phyloP scores from a whole-genome alignment of 192 early-diverging fungal species.

The Coemansia sp. region DNA sequence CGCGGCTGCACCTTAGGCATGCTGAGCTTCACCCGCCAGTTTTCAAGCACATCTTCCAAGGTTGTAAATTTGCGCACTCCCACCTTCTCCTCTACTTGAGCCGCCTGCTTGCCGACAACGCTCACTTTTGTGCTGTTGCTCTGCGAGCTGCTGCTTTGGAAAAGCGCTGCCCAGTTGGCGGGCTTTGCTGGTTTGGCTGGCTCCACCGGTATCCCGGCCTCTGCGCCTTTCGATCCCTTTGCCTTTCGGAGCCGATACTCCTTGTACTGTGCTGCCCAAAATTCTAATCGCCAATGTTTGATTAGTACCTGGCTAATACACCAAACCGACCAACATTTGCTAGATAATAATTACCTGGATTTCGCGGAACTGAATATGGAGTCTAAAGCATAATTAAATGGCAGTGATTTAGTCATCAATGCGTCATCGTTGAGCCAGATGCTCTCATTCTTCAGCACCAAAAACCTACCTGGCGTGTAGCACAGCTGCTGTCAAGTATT shows the following conservation, averaged over 20 bases:
- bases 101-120: slow-evolving; percentile 1
- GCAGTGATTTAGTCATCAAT: background rate
- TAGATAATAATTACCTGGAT: slow-evolving; percentile 30
- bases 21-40: slow-evolving; percentile 22
- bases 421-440: no score
- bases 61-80: slow-evolving; percentile 21
- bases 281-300: slow-evolving; percentile 9
- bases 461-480: background rate
- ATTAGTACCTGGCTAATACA: background rate
- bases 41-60: slow-evolving; percentile 35
- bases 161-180: slow-evolving; percentile 38
- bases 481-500: background rate
- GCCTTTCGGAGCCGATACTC: slow-evolving; percentile 28
- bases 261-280: slow-evolving; percentile 19
- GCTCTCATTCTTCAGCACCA: no score
- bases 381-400: slow-evolving; percentile 11
- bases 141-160: slow-evolving; percentile 12
- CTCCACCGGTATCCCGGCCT: background rate
- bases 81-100: background rate
- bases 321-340: slow-evolving; percentile 2
- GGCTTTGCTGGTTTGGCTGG: slow-evolving; percentile 9
- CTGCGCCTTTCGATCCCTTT: slow-evolving; percentile 1
- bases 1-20: slow-evolving; percentile 69
- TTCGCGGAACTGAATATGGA: slow-evolving; percentile 25
- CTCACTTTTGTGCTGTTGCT: background rate